Percentiles rank a stretch among this genome's conserved stretches.
phyloP scores from a whole-genome alignment of 768 basidiomycete species.

The Suillus spraguei region DNA sequence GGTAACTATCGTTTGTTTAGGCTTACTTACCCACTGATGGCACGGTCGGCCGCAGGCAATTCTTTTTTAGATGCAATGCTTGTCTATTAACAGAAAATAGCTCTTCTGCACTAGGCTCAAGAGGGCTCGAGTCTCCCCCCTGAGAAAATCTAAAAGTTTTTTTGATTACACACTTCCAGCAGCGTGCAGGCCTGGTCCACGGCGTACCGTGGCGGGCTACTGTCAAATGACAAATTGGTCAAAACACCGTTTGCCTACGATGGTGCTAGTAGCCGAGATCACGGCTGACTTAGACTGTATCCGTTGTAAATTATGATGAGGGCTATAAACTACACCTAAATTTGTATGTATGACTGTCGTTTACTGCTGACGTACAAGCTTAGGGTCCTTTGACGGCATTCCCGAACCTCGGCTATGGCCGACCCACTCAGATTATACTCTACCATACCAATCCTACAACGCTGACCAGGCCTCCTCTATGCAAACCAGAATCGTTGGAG shows the following conservation, averaged over 20 bases:
- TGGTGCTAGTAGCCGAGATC: slow-evolving; percentile 6
- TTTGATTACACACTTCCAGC: neutral
- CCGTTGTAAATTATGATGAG: slow-evolving; percentile 34
- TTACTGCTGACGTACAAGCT: slow-evolving; percentile 29
- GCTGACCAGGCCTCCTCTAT: neutral
- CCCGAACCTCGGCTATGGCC: slow-evolving; percentile 19
- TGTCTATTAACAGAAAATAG: slow-evolving; percentile 10
- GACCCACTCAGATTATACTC: slow-evolving; percentile 6
- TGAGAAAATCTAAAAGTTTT: slow-evolving; percentile 8
- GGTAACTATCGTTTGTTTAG: slow-evolving; percentile 19
- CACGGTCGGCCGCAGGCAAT: slow-evolving; percentile 9
- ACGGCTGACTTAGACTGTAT: slow-evolving; percentile 15
- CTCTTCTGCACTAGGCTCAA: slow-evolving; percentile 9
- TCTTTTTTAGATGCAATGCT: slow-evolving; percentile 4
- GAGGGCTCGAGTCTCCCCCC: neutral
- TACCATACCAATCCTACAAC: neutral
- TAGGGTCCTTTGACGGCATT: slow-evolving; percentile 26
- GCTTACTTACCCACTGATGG: slow-evolving; percentile 8
- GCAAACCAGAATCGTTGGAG: neutral
- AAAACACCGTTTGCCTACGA: slow-evolving; percentile 3
- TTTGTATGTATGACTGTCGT: slow-evolving; percentile 30
- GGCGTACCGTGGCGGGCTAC: neutral
- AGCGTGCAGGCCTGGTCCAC: slow-evolving; percentile 6
- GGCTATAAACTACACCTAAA: slow-evolving; percentile 21
- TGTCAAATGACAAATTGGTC: slow-evolving; percentile 4